Evolutionary conservation across 305 asterid genomes (phyloP).

Genomic region (Solanum hybrid): DNA sequence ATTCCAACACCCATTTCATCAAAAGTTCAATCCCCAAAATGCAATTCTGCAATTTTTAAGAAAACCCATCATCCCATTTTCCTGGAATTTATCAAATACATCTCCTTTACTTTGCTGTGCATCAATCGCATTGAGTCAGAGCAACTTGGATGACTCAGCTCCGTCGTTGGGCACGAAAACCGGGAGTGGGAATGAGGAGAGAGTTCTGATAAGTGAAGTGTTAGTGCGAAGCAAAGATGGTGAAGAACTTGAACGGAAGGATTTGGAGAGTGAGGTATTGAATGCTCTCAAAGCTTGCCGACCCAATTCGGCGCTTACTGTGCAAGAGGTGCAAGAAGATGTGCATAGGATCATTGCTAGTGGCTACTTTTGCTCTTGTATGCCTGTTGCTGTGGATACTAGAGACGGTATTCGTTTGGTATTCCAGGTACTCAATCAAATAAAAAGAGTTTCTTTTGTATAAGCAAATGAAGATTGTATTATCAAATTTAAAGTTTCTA

Average conservation of each 20-base stretch:
- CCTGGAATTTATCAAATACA: slow-evolving; percentile 10
- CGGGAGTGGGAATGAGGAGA: slow-evolving; percentile 50
- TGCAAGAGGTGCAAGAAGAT: slow-evolving; percentile 87
- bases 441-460: background rate
- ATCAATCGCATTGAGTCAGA: slow-evolving; percentile 34
- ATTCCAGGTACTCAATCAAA: slow-evolving; percentile 52
- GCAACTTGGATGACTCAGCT: background rate
- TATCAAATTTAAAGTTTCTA: background rate
- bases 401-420: slow-evolving; percentile 85
- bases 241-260: slow-evolving; percentile 85
- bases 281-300: slow-evolving; percentile 79
- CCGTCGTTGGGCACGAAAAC: slow-evolving; percentile 26
- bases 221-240: slow-evolving; percentile 83
- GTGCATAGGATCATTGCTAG: slow-evolving; percentile 83
- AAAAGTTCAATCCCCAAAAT: slow-evolving; percentile 24
- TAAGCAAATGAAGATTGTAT: background rate
- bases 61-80: slow-evolving; percentile 8
- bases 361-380: slow-evolving; percentile 84
- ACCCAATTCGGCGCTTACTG: slow-evolving; percentile 78
- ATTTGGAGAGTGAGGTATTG: slow-evolving; percentile 73
- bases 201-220: slow-evolving; percentile 84
- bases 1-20: slow-evolving; percentile 23
- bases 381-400: slow-evolving; percentile 93
- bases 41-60: slow-evolving; percentile 31
- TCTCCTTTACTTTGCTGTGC: slow-evolving; percentile 58